These are phyloP conservation scores for Cunninghamia lanceolata DNA, from an alignment of 75 land plant genomes.

Conservation along the genomic window DNA sequence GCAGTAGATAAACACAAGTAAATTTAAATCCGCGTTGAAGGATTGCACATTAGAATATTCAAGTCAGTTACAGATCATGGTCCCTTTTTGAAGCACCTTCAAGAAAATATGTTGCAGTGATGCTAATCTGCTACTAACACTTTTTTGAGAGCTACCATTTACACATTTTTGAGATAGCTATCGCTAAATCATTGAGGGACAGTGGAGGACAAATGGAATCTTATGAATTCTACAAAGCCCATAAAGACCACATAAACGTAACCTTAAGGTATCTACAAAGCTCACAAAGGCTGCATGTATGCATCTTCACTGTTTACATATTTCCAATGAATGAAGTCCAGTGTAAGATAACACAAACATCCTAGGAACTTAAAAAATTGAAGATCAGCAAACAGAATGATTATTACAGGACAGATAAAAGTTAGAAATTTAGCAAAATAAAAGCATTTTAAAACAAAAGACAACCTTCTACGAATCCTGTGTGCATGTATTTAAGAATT, in stretches of 20 bases:
- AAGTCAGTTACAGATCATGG: not conserved
- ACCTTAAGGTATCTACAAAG: not conserved
- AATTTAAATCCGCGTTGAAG: not conserved
- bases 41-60: not conserved
- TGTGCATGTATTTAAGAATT: not conserved
- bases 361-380: not conserved
- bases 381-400: not conserved
- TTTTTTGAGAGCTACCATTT: not conserved
- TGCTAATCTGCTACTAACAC: not conserved
- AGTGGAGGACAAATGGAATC: not conserved
- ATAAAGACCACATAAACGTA: not conserved
- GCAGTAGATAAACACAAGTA: not conserved
- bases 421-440: not conserved
- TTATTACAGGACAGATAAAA: not conserved
- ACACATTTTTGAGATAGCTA: not conserved
- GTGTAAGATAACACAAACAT: not conserved
- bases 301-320: not conserved
- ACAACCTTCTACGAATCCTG: not conserved
- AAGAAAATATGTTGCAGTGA: not conserved
- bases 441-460: not conserved
- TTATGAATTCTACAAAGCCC: not conserved
- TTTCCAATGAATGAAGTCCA: not conserved
- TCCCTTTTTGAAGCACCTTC: not conserved
- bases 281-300: not conserved
- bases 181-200: not conserved